Evolutionary conservation across 352 stramenopile species (phyloP), one percentile per base, ranked within the genome.

Genomic region (Elongisporangium anandrum): DNA sequence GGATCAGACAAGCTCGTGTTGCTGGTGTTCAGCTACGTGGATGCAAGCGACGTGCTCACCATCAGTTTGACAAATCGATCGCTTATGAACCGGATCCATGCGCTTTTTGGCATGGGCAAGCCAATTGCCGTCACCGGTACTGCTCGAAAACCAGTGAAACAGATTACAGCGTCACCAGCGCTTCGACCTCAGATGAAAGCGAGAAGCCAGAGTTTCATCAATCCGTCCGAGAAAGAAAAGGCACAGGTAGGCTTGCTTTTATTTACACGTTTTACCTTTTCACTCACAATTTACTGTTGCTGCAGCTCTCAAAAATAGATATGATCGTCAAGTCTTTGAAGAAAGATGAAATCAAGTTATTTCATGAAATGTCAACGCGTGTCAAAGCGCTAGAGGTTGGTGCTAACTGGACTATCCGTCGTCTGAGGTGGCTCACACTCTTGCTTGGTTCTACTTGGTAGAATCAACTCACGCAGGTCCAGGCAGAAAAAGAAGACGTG

Each of bases 331-430:
- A 91, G 59, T 85, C 80, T 23, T 64, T 94, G 7, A 94, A 88
- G 54, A 85, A 87, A 34, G 78, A 91, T 41, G 82, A 92, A 58
- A 90, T 94, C 59, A 94, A 94, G 63, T 63, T 91, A 8, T 92
- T 92, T 50, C 85, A 89, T 41, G 85, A 94, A 21, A 85, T 94
- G 79, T 90, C 81, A 17, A 87, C 77, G 1, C 73, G 77, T 24
- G 70, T 94, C n/a, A 87, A 88, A 57, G 71, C 69, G 8, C 59
- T 94, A 8, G 80, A 94, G 75, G 81, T 90, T 55, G 34, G 57
- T 58, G 17, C 17, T 45, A 19, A n/a, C 4, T 2, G 19, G 5
- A 8, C 20, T 17, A 38, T n/a, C n/a, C n/a, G n/a, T n/a, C n/a
- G n/a, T n/a, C n/a, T n/a, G n/a, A n/a, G 16, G 17, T 59, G 9